Evolutionary conservation across 768 basidiomycete genomes (phyloP), one percentile per base, ranked within the genome.

Genomic region (Lentinula sp.): DNA sequence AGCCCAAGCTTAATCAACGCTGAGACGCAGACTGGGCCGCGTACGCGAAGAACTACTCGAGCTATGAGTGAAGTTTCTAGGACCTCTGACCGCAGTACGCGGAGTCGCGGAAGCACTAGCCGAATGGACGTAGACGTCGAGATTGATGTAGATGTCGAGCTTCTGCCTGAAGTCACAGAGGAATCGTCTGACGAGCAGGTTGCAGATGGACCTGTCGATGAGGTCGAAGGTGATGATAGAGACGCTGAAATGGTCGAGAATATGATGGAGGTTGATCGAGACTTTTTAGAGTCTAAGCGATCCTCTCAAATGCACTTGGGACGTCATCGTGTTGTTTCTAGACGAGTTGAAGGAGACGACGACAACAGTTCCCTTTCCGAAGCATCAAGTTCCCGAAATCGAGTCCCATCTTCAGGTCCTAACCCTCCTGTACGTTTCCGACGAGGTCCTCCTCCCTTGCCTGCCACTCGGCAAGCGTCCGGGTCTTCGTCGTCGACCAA

Each of bases 201-300:
- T 5, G 50, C 5, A 15, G 50, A 52, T 34, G 35, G 9, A 18
- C 35, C 18, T 35, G 31, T 18, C n/a, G 32, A 54, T 35, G 53
- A 39, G n/a, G 32, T 37, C 3, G 34, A 37, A 21, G 53, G 53
- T 13, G 56, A 57, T 9, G 56, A 43, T 43, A 42, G 56, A 34
- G 56, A 57, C 28, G 56, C 40, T 4, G 56, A 57, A 28, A 6
- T 57, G 40, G 56, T 57, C 13, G 56, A 57, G 40, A 37, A 43
- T n/a, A 57, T 57, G 56, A 57, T 57, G 56, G 56, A 57, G 7
- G 28, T 43, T 16, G 56, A 57, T 45, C 56, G 28, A 15, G 56
- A 57, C 15, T 43, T 43, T 3, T 11, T 11, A 21, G 46, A 48
- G 21, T 48, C 46, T 21, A 48, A 48, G 11, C 46, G 46, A 23